phyloP scores from a whole-genome alignment of 148 eudicot species.

The Chenopodium album region DNA sequence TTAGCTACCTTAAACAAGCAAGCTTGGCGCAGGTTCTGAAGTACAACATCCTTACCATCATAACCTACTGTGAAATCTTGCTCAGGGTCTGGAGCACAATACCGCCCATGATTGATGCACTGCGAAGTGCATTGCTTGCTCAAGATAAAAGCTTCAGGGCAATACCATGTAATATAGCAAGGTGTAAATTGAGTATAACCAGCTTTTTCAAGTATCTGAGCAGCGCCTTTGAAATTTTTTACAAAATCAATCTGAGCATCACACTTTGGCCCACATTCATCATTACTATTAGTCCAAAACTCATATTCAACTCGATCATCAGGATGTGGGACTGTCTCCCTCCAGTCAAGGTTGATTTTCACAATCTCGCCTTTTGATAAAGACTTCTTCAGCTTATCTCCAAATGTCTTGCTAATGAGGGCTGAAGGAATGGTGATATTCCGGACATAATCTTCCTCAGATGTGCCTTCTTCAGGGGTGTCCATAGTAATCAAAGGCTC shows the following conservation, averaged over 20 bases:
- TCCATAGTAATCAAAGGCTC: slow-evolving; percentile 98
- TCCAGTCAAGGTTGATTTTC: slow-evolving; percentile 83
- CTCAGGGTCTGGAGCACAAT: slow-evolving; percentile 98
- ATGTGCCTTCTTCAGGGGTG: slow-evolving; percentile 69
- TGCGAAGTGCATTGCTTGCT: slow-evolving; percentile 92
- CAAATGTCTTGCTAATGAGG: slow-evolving; percentile 68
- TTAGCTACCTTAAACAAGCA: slow-evolving; percentile 85
- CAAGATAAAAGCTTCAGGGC: slow-evolving; percentile 76
- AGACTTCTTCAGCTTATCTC: slow-evolving; percentile 70
- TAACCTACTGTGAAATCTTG: slow-evolving; percentile 81
- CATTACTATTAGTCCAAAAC: slow-evolving; percentile 96
- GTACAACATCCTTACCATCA: slow-evolving; percentile 90
- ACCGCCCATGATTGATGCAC: slow-evolving; percentile 90
- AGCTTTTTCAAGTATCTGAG: slow-evolving; percentile 80
- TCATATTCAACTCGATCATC: slow-evolving; percentile 96
- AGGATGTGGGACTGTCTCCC: slow-evolving; percentile 93
- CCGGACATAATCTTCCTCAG: slow-evolving; percentile 60
- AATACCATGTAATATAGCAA: slow-evolving; percentile 93
- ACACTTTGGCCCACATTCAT: slow-evolving; percentile 93
- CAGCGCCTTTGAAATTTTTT: slow-evolving; percentile 79
- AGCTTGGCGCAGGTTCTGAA: slow-evolving; percentile 86
- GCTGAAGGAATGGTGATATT: slow-evolving; percentile 84
- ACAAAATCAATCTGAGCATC: slow-evolving; percentile 80
- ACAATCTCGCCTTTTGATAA: slow-evolving; percentile 59
- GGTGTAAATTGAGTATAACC: slow-evolving; percentile 90